Conservation (phyloP, 352 stramenopile species). For the Phytophthora macrochlamydospora region DNA sequence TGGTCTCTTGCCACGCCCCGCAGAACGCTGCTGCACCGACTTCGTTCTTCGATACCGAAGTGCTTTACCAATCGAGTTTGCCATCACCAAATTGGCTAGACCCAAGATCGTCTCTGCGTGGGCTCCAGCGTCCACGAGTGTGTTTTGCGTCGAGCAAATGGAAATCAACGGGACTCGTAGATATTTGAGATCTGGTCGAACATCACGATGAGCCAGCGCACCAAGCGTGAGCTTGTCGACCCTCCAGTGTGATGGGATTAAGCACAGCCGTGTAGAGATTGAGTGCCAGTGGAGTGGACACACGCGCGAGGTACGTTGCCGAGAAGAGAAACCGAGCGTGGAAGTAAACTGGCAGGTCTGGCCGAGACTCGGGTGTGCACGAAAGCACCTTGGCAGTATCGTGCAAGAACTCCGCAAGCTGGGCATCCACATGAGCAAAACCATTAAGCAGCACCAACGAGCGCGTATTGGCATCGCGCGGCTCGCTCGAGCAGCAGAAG, state of each 20-base stretch:
- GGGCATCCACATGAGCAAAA: slow-evolving; percentile 89
- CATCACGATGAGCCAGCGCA: slow-evolving; percentile 84
- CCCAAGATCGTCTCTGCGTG: slow-evolving; percentile 84
- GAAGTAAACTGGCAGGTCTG: slow-evolving; percentile 96
- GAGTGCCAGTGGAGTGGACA: slow-evolving; percentile 93
- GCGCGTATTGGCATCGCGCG: slow-evolving; percentile 63
- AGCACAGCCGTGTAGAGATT: slow-evolving; percentile 96
- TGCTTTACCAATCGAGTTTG: slow-evolving; percentile 84
- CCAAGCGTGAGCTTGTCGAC: slow-evolving; percentile 91
- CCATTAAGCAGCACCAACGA: slow-evolving; percentile 91
- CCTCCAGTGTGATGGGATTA: slow-evolving; percentile 93
- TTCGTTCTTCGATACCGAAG: slow-evolving; percentile 41
- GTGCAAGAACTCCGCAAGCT: slow-evolving; percentile 93
- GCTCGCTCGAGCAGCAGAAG: slow-evolving; percentile 68
- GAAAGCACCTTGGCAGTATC: slow-evolving; percentile 95
- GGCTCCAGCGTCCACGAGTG: slow-evolving; percentile 77
- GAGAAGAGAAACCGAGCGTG: slow-evolving; percentile 95
- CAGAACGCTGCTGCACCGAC: slow-evolving; percentile 20
- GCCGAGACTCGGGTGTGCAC: slow-evolving; percentile 88
- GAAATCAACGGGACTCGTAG: slow-evolving; percentile 86
- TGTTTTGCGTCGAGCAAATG: slow-evolving; percentile 89
- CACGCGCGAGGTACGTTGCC: slow-evolving; percentile 87
- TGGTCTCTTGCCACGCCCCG: slow-evolving; percentile 20
- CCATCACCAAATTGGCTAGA: slow-evolving; percentile 51
- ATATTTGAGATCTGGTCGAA: slow-evolving; percentile 45